phyloP scores from a whole-genome alignment of 2,329 filamentous ascomycete genomes.

The Alternaria burnsii region DNA sequence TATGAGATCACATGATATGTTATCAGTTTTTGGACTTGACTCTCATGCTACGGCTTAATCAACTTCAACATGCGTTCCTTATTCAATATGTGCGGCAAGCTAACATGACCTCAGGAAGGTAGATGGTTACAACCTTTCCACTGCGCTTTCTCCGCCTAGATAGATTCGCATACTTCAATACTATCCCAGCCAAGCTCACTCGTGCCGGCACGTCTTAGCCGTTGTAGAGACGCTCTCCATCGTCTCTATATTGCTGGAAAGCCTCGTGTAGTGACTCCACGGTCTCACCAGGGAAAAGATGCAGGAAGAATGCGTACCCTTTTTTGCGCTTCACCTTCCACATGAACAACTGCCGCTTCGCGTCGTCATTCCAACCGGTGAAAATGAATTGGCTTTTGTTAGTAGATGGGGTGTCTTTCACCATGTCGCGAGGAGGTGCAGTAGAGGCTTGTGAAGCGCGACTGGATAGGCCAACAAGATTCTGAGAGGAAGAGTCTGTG shows the following conservation, averaged over 20 bases:
- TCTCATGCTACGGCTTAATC: background rate
- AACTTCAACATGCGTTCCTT: background rate
- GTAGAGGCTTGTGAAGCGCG: background rate
- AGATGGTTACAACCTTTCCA: background rate
- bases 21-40: background rate
- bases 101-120: background rate
- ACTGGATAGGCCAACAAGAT: background rate
- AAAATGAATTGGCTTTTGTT: slow-evolving; percentile 3
- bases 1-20: background rate
- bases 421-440: background rate
- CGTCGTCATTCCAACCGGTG: slow-evolving; percentile 10
- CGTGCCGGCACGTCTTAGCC: background rate
- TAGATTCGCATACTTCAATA: background rate
- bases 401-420: background rate
- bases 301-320: background rate
- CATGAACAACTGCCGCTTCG: slow-evolving; percentile 6
- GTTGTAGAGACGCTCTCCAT: slow-evolving; percentile 4
- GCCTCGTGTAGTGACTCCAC: slow-evolving; percentile 4
- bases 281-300: slow-evolving; percentile 11
- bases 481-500: background rate
- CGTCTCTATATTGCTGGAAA: slow-evolving; percentile 3
- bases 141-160: background rate
- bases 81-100: background rate
- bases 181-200: background rate
- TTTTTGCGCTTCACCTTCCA: slow-evolving; percentile 11